Percentiles rank a stretch among this genome's conserved stretches.
phyloP scores from a whole-genome alignment of 352 stramenopile genomes.

The Phytophthora fragariaefolia region DNA sequence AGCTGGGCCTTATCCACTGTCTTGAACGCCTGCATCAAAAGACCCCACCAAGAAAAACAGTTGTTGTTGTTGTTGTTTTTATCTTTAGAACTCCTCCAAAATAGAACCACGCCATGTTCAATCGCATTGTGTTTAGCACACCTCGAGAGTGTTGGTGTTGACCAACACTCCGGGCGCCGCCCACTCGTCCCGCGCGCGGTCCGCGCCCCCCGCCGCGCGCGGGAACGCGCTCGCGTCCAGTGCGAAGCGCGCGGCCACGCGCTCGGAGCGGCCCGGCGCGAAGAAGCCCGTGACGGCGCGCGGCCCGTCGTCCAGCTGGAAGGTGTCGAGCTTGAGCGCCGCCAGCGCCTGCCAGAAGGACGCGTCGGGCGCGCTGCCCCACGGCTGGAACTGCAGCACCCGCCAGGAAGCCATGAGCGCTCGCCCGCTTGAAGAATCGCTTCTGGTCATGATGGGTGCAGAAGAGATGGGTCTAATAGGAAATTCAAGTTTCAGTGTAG shows the following conservation, averaged over 20 bases:
- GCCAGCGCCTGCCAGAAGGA: constrained; percentile 86
- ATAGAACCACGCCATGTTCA: too few species aligned
- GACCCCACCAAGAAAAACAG: too few species aligned
- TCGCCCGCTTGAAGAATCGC: neutral
- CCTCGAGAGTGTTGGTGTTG: constrained; percentile 91
- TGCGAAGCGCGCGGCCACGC: constrained; percentile 72
- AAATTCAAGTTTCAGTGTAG: too few species aligned
- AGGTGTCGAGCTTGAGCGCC: constrained; percentile 82
- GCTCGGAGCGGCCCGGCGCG: constrained; percentile 56
- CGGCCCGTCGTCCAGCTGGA: constrained; percentile 84
- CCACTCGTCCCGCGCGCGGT: constrained; percentile 84
- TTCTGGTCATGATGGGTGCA: too few species aligned
- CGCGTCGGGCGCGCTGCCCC: constrained; percentile 81
- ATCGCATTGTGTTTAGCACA: too few species aligned
- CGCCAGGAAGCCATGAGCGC: constrained; percentile 32
- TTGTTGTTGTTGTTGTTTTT: too few species aligned
- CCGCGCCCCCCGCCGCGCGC: constrained; percentile 14
- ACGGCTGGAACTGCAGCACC: constrained; percentile 83
- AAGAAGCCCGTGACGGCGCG: constrained; percentile 82
- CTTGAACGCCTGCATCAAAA: constrained; percentile 75
- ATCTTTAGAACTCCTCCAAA: too few species aligned
- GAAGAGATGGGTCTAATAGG: too few species aligned
- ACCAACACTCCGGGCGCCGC: constrained; percentile 65
- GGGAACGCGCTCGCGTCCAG: constrained; percentile 81
- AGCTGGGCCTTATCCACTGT: constrained; percentile 81